Base-by-base conservation (phyloP, 345 rosid species). In the Dipteronia sinensis region DNA sequence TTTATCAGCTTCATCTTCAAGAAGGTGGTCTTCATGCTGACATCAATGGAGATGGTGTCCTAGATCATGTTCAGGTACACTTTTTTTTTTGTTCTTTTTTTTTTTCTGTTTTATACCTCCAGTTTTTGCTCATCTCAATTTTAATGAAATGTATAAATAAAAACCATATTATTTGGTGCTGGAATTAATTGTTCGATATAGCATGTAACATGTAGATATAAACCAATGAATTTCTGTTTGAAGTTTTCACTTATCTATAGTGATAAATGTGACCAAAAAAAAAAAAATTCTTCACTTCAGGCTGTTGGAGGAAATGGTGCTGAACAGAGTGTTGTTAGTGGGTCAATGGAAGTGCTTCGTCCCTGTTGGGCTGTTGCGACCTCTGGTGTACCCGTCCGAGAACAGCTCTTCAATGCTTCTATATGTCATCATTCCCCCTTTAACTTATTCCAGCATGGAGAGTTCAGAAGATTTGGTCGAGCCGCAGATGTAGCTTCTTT, bases 21-120 rank as follows among this genome's bases (percentile, higher is more conserved):
- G 99, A 94, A 90, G 99, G 99, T 59, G 98, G 99, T 70, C 97
- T 97, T 83, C 99, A 97, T 87, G 99, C 98, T 49, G 99, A 97
- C 87, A 90, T 97, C 73, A 94, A 97, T 69, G 99, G 99, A 71
- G 99, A 97, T 79, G 99, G 99, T 71, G 98, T 97, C 78, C 94
- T 97, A 29, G 99, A 97, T 86, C 98, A 97, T 88, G 98, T 97
- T 38, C 99, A 93, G 98, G 99, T 94, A 81, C 73, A 31, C 22
- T n/a, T 67, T 64, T 40, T 29, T 29, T 27, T 11, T 38, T n/a
- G 19, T n/a, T 67, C 56, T 40, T 29, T 29, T 59, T 13, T 53
- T 20, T 74, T 63, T n/a, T 6, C 27, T 38, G 49, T 72, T 67
- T 34, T 64, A 29, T 31, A 31, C 4, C 67, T 66, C 56, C 66